These are phyloP conservation scores for Cymodocea nodosa DNA, from an alignment of 116 monocot species.

Conservation along the genomic window DNA sequence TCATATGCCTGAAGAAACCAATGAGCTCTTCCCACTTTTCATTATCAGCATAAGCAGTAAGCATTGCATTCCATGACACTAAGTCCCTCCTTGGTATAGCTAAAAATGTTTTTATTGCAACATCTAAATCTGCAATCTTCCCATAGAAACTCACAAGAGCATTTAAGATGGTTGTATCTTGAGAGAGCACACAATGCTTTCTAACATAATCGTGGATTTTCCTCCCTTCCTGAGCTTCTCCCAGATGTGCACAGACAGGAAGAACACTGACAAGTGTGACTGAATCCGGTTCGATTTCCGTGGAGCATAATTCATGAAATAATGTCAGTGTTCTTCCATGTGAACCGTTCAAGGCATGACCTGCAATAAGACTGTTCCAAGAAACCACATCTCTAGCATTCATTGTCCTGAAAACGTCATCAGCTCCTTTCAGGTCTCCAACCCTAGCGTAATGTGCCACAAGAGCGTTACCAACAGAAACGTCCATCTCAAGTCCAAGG, in stretches of 20 bases:
- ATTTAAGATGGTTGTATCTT: constrained; percentile 40
- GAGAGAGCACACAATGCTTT: constrained; percentile 13
- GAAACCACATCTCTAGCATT: constrained; percentile 29
- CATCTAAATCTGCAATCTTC: constrained; percentile 33
- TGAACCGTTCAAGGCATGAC: constrained; percentile 35
- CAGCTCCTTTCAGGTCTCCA: constrained; percentile 28
- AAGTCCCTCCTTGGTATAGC: constrained; percentile 28
- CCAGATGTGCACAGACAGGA: constrained; percentile 33
- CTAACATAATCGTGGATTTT: constrained; percentile 41
- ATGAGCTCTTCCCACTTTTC: constrained; percentile 21
- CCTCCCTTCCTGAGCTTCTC: constrained; percentile 35
- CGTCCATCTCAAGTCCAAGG: constrained; percentile 18
- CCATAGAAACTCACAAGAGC: constrained; percentile 67
- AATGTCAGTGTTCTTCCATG: constrained; percentile 19
- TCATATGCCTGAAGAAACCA: constrained; percentile 30
- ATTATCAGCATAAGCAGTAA: constrained; percentile 33
- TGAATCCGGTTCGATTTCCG: constrained; percentile 29
- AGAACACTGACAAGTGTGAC: constrained; percentile 40
- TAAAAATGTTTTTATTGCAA: constrained; percentile 26
- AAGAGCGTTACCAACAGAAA: constrained; percentile 46
- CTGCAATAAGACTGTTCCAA: constrained; percentile 23
- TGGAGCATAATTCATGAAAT: constrained; percentile 29
- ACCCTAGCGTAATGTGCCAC: constrained; percentile 42
- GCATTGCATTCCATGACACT: constrained; percentile 67
- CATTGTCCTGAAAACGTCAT: constrained; percentile 34